Base-by-base conservation (phyloP, 306 rosid genomes). In the Quercus aquifolioides region DNA sequence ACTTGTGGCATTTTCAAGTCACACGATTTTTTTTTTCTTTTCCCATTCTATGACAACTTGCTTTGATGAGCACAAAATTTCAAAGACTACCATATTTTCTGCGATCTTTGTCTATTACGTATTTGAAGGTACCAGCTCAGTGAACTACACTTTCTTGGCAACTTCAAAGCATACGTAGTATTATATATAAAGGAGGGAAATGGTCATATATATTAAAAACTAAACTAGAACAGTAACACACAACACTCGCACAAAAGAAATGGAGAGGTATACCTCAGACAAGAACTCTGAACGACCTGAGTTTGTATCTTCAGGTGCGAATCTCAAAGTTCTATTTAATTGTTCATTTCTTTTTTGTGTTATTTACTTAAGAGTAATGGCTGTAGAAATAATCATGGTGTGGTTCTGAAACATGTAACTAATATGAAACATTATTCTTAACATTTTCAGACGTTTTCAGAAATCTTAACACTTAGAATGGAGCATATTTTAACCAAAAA, bases 171-270 rank as follows among this genome's bases (percentile, higher is more conserved):
- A 68, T 6, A 21, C 64, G 33, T 82, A 74, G 57, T 85, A 83
- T 83, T 87, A 85, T 85, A 86, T 85, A 76, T 85, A 81, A 71
- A 74, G 26, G 19, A 71, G 10, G 20, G 10, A 81, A 43, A 52
- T 65, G 60, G 12, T 25, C 4, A 0, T 49, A 3, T 73, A 49
- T 69, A 69, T 20, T 70, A 54, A 38, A 73, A 49, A 74, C 28
- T 26, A 21, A 35, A 33, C 9, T 28, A 51, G 55, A 6, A 43
- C 33, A 76, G 17, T 74, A 19, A 69, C 41, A 25, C 73, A 80
- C 57, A 31, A 6, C 25, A 25, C 68, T 28, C 5, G 0, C 7
- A 23, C 70, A 6, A 76, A 1, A 51, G 33, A 33, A 77, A 57
- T 73, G 54, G 54, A 49, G 17, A 12, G 17, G 5, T 12, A 13